A percentile compares a stretch with the other conserved stretches of the same genome.
Evolutionary conservation across 352 stramenopile genomes (phyloP).

Genomic region (Pythium phragmitis): DNA sequence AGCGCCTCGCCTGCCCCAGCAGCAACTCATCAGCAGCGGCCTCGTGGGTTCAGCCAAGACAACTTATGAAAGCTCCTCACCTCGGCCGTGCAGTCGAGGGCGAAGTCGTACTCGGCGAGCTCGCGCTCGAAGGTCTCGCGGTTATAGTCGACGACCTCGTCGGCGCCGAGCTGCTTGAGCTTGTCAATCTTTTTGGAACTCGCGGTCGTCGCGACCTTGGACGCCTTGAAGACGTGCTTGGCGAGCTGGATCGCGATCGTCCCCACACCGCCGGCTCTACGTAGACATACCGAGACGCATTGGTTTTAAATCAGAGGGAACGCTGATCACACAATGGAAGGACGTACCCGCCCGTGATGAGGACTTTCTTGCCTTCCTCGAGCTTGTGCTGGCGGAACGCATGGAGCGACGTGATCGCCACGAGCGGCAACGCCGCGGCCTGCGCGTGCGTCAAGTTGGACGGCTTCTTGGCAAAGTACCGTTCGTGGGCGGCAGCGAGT

Average conservation of each 20-base stretch:
- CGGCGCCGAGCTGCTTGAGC: conserved; percentile 62
- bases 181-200: conserved; percentile 62
- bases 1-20: conserved; percentile 40
- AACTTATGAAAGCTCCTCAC: conserved; percentile 24
- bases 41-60: background rate
- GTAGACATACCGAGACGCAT: no score
- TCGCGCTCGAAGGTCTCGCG: conserved; percentile 66
- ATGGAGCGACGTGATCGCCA: conserved; percentile 49
- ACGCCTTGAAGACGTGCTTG: conserved; percentile 72
- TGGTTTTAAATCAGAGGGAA: background rate
- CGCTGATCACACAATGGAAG: no score
- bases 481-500: conserved; percentile 47
- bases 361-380: conserved; percentile 61
- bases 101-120: conserved; percentile 72
- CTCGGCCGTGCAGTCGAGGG: conserved; percentile 74
- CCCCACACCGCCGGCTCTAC: conserved; percentile 62
- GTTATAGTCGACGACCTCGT: conserved; percentile 72
- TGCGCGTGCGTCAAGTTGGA: conserved; percentile 69
- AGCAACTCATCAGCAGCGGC: background rate
- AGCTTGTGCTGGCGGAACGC: conserved; percentile 52
- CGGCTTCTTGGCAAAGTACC: conserved; percentile 70
- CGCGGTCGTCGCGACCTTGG: conserved; percentile 71
- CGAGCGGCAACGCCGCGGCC: conserved; percentile 63
- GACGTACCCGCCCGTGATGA: conserved; percentile 64
- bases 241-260: conserved; percentile 75